phyloP scores from a whole-genome alignment of 139 green algal genomes.

The Coelastrella sp. region DNA sequence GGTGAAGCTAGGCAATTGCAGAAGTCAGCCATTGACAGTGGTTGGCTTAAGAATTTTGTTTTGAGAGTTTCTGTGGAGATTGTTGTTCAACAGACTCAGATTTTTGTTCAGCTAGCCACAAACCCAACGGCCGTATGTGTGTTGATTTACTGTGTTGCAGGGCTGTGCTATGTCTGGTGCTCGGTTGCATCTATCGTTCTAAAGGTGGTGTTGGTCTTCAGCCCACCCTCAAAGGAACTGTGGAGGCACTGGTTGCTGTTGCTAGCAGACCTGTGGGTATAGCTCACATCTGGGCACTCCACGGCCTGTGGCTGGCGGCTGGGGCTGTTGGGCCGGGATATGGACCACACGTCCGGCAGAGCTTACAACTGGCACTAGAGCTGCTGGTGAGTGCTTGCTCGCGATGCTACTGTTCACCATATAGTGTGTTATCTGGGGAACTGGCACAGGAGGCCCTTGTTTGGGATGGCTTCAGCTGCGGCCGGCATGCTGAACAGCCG shows the following conservation, averaged over 20 bases:
- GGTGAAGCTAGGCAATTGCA: no score
- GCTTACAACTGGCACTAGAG: constrained; percentile 77
- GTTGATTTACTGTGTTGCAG: constrained; percentile 43
- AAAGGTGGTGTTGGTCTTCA: constrained; percentile 82
- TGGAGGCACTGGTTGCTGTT: constrained; percentile 72
- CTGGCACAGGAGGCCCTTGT: no score
- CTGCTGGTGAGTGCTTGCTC: constrained; percentile 56
- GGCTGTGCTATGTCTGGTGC: constrained; percentile 77
- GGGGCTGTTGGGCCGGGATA: constrained; percentile 82
- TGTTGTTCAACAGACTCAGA: no score
- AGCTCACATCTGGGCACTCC: constrained; percentile 83
- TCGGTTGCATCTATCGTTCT: constrained; percentile 77
- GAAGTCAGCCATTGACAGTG: no score
- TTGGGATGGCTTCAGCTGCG: no score
- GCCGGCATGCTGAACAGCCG: no score
- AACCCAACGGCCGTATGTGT: no score
- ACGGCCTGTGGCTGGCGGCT: constrained; percentile 85
- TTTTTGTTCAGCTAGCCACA: no score
- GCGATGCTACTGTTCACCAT: background rate
- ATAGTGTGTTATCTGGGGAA: no score
- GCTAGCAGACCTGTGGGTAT: constrained; percentile 54
- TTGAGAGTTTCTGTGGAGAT: no score
- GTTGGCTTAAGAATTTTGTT: no score
- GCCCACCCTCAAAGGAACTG: constrained; percentile 52
- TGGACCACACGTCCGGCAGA: constrained; percentile 56